Evolutionary conservation across 306 rosid species (phyloP).

Genomic region (Fragaria iinumae): DNA sequence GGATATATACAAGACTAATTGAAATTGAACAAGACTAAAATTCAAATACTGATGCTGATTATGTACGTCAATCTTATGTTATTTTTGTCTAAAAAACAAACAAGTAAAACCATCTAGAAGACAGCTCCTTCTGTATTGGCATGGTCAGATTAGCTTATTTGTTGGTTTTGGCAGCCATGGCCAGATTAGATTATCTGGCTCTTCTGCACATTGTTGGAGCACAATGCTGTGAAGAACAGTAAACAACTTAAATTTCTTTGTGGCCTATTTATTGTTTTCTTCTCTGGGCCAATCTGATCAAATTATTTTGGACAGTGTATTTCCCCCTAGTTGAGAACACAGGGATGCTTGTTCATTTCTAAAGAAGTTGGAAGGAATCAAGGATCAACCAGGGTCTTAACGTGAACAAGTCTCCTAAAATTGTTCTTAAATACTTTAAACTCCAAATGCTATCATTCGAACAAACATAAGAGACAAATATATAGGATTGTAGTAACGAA

Average conservation of each 20-base stretch:
- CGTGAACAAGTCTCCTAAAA: too few relatives aligned
- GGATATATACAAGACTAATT: background rate
- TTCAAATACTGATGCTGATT: background rate
- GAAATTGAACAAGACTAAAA: background rate
- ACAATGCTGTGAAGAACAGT: background rate
- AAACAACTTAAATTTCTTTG: background rate
- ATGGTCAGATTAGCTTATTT: background rate
- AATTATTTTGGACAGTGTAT: background rate
- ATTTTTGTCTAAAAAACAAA: background rate
- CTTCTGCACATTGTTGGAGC: background rate
- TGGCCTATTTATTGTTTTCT: background rate
- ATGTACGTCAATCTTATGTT: background rate
- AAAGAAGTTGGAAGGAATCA: slow-evolving; percentile 18
- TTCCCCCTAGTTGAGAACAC: background rate
- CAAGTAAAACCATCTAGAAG: background rate
- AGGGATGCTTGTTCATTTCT: slow-evolving; percentile 32
- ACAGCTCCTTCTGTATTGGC: background rate
- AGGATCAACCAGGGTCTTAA: slow-evolving; percentile 31
- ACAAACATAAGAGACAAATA: background rate
- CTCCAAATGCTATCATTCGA: background rate
- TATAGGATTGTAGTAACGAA: background rate
- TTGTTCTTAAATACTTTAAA: too few relatives aligned
- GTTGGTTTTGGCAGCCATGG: background rate
- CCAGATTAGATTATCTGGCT: background rate
- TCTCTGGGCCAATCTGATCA: too few relatives aligned